Evolutionary conservation across 495 filamentous ascomycete species (phyloP), one percentile per base, ranked within the genome.

Genomic region (Podospora comata): DNA sequence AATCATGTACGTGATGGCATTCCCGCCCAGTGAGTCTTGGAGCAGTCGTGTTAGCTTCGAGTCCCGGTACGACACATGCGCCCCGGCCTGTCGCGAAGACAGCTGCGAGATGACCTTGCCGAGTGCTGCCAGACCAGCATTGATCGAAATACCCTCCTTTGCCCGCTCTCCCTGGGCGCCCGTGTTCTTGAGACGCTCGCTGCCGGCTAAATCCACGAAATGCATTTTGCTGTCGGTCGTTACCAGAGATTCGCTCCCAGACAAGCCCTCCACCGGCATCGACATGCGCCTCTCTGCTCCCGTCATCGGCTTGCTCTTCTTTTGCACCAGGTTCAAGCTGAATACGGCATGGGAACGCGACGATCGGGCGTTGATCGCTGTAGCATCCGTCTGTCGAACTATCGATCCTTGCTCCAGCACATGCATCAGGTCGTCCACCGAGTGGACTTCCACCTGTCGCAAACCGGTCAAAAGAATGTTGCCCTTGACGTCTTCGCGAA

Each of bases 341-440:
- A 99, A 98, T 5, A 99, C 94, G 20, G 95, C 95, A 76, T 99
- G 95, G 18, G 95, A 99, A 67, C 95, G 92, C n/a, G 95, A 99
- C 2, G 96, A 98, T 73, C 96, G 93, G 54, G 94, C 95, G 78
- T 99, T 99, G 71, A 99, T 94, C 1, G 96, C 95, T 13, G 95
- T 99, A n/a, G 95, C 92, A 79, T 99, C 95, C 2, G 95, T 99
- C 76, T 99, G 95, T 57, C 95, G 89, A 74, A 99, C 96, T 13
- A 91, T 87, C 2, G 95, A 99, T 32, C 95, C 95, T 74, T 94
- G 93, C 78, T 92, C 95, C 62, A 99, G 80, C 27, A 91, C 92
- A 67, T 87, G 87, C 76, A 99, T 85, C 44, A 99, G 82, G 78
- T 99, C 95, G 15, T 97, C 94, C 19, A 94, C 89, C 4, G 90